A percentile compares a stretch with the other conserved stretches of the same genome.
Evolutionary conservation across 345 rosid species (phyloP).

Genomic region (Linum tenue): DNA sequence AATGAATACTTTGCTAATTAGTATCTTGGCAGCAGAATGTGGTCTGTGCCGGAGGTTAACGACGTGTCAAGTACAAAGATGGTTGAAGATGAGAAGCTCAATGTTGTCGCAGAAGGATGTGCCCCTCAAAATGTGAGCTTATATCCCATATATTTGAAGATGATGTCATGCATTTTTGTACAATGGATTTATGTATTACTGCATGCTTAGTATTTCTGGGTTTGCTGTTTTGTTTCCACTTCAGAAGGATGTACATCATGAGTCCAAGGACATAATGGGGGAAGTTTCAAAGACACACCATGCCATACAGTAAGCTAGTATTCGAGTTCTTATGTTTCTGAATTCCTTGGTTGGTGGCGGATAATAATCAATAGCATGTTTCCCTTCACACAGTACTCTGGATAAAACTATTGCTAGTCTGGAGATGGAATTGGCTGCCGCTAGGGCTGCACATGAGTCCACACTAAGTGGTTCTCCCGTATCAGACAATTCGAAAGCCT

Average conservation of each 20-base stretch:
- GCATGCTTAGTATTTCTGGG: slow-evolving; percentile 8
- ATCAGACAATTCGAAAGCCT: background rate
- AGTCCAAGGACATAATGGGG: slow-evolving; percentile 43
- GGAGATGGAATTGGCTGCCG: slow-evolving; percentile 8
- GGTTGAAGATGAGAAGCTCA: slow-evolving; percentile 40
- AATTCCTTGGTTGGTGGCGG: slow-evolving; percentile 10
- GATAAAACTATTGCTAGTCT: slow-evolving; percentile 3
- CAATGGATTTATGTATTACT: background rate
- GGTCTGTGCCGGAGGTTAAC: slow-evolving; percentile 69
- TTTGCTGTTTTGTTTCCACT: background rate
- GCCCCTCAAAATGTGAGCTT: slow-evolving; percentile 49
- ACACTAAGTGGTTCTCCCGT: background rate
- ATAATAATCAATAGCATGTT: background rate
- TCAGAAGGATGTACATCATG: slow-evolving; percentile 47
- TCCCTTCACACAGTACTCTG: background rate
- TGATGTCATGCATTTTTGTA: background rate
- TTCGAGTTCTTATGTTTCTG: background rate
- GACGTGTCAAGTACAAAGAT: slow-evolving; percentile 28
- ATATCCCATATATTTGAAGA: background rate
- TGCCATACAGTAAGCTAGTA: slow-evolving; percentile 55
- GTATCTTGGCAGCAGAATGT: slow-evolving; percentile 44
- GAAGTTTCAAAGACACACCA: slow-evolving; percentile 69
- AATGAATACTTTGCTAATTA: slow-evolving; percentile 13
- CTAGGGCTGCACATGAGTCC: slow-evolving; percentile 3
- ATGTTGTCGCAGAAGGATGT: slow-evolving; percentile 65